Evolutionary conservation across 352 stramenopile genomes (phyloP), one percentile per base, ranked within the genome.

Genomic region (Phytophthora podocarpi): DNA sequence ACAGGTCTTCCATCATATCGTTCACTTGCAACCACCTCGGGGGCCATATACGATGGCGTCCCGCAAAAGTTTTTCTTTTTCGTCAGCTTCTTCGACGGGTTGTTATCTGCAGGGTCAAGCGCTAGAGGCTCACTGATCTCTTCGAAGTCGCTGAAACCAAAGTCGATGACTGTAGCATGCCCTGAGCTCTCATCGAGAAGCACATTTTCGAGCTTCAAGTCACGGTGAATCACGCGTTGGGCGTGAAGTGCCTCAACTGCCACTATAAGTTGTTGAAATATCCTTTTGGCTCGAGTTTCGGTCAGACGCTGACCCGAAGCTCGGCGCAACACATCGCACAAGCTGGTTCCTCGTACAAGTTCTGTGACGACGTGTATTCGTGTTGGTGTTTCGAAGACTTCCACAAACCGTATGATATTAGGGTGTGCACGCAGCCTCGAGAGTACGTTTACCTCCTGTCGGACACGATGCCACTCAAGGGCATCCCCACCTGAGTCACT

Each of bases 151-250:
- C 80, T 89, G 26, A 90, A 90, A 18, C 81, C 81, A 62, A 92
- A 90, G 54, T 92, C 81, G 20, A 92, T 85, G 13, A 91, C 37
- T 40, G 76, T 80, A 5, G 56, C 57, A 9, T 68, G 50, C 2
- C 56, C 32, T 12, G 59, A 71, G 2, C 40, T 27, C 18, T 59
- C 70, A 32, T 90, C 73, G 0, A 93, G 35, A 27, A 93, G 54
- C 1, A 93, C 64, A 42, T 93, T 91, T 57, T 93, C 84, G 26
- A 90, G 82, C 51, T 93, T 93, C 31, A 93, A 59, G 53, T 93
- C 84, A 15, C 84, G 74, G 36, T 93, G 80, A 51, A 91, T 81
- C 27, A 91, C 62, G 20, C 76, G 42, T 27, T 88, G 78, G 1
- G 41, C 43, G 47, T 91, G 84, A 16, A 93, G 67, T 11, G 68